phyloP scores from a whole-genome alignment of 2,329 filamentous ascomycete genomes.

The Rutstroemia sp. region DNA sequence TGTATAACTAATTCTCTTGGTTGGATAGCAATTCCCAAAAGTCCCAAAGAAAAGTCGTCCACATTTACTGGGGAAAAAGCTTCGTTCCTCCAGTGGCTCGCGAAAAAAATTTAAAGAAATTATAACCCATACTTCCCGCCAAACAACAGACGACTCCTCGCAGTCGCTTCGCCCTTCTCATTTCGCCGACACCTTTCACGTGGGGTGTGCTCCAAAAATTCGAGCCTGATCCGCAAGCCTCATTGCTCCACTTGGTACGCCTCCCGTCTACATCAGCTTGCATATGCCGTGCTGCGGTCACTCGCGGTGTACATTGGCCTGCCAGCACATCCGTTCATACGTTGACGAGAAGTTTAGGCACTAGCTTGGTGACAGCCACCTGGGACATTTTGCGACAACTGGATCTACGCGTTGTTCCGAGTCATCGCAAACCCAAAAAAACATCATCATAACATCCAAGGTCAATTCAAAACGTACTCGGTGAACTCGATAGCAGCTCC shows the following conservation, averaged over 20 bases:
- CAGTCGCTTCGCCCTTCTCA: slow-evolving; percentile 19
- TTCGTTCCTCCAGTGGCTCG: slow-evolving; percentile 21
- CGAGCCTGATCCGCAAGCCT: slow-evolving; percentile 31
- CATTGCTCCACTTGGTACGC: slow-evolving; percentile 30
- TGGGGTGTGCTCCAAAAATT: slow-evolving; percentile 17
- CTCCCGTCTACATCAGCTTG: slow-evolving; percentile 43
- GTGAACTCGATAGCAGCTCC: slow-evolving; percentile 8
- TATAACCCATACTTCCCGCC: slow-evolving; percentile 9
- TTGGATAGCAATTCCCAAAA: slow-evolving; percentile 23
- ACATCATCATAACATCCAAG: slow-evolving; percentile 7
- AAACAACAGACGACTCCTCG: slow-evolving; percentile 14
- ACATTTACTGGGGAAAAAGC: slow-evolving; percentile 20
- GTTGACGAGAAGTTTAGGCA: slow-evolving; percentile 35
- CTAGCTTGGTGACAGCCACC: slow-evolving; percentile 22
- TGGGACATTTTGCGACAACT: slow-evolving; percentile 21
- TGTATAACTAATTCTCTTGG: slow-evolving; percentile 27
- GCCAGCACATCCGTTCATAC: slow-evolving; percentile 57
- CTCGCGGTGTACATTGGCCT: slow-evolving; percentile 45
- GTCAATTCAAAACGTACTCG: slow-evolving; percentile 11
- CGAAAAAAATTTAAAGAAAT: slow-evolving; percentile 8
- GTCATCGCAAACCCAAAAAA: slow-evolving; percentile 7
- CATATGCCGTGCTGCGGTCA: slow-evolving; percentile 51
- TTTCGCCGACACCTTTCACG: slow-evolving; percentile 23
- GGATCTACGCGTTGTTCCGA: slow-evolving; percentile 11
- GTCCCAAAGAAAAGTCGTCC: not conserved